Base-by-base conservation (phyloP, 1,284 basidiomycete species). In the Fomitopsis schrenkii region DNA sequence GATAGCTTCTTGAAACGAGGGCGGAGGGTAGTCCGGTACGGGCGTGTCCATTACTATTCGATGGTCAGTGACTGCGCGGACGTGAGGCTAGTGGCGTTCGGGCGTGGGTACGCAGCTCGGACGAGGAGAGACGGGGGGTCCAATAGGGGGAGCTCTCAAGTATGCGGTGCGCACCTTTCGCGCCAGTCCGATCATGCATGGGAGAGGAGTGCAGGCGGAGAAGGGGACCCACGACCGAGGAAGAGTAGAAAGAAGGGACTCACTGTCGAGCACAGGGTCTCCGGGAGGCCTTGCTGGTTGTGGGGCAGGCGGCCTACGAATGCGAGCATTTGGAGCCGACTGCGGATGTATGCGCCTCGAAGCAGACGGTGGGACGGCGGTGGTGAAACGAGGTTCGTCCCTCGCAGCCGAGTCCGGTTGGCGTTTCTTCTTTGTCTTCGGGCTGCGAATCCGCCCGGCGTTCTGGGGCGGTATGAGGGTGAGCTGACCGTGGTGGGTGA, bases 21-120 rank as follows among this genome's bases (percentile, higher is more conserved):
- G 84, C 14, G 84, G 84, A 8, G 84, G 84, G 62, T 84, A 83
- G 68, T 84, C 78, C 22, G 84, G 83, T 59, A 84, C 74, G 3
- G 68, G 62, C n/a, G 68, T 67, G 60, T 70, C 73, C 68, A 63
- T 40, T 5, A 58, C 60, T 57, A 15, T 28, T 2, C 2, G 10
- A 40, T 19, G 35, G 57, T 46, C 42, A 35, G 28, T 0, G 9
- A 10, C 40, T 41, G 40, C 40, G n/a, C 5, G 5, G 40, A n/a
- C 40, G n/a, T 41, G n/a, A 15, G 12, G 38, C 9, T 40, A 41
- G 40, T n/a, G 40, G 40, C 5, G 5, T 41, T 22, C 22, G 22
- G 22, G 22, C 22, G 22, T 22, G 22, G 22, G 22, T 22, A 22
- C 22, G 22, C 22, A 22, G 22, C 22, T 22, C 22, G 22, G 22